Base-by-base conservation (phyloP, 1,284 basidiomycete genomes). In the Pseudozyma tsukubaensis region DNA sequence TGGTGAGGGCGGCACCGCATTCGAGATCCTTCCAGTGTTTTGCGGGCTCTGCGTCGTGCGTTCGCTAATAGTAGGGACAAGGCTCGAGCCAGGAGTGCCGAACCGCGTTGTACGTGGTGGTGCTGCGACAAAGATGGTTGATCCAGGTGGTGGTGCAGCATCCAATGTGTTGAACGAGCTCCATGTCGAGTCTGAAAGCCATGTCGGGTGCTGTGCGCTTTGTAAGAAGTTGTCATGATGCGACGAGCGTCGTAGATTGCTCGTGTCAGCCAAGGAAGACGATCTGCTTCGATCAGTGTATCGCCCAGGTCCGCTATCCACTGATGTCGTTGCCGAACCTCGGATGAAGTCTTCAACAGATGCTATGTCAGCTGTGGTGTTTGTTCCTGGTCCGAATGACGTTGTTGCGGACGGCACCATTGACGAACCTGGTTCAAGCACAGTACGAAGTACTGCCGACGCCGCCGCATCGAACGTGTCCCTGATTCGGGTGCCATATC, bases 101-200 rank as follows among this genome's bases (percentile, higher is more conserved):
- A 54, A 72, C 29, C 69, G 42, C 14, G 45, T 47, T 3, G 49
- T 29, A 2, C 72, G 50, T 0, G 72, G 72, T 5, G 72, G 72
- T 5, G 72, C 72, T 21, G 72, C 72, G 10, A 74, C 66, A 47
- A 74, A 55, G 51, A 74, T 70, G 1, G 72, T 74, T 36, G 72
- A 74, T 3, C 72, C 72, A 0, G 72, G 72, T 12, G 72, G 72
- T 13, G 66, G 66, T 2, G 60, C 71, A 9, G 49, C 60, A 12
- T 66, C 59, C 24, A 67, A 5, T 8, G 72, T 48, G n/a, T 66
- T 70, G 52, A 74, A 49, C 50, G 72, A 66, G 49, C 40, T 70
- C 72, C 72, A 74, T 2, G 72, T 74, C 19, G 72, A 65, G 35
- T 74, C 72, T 11, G 72, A 74, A 14, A 74, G 50, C 72, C 72